Evolutionary conservation across 177 flowering plant genomes (phyloP), one percentile per base, ranked within the genome.

Genomic region (Vitis hybrid): DNA sequence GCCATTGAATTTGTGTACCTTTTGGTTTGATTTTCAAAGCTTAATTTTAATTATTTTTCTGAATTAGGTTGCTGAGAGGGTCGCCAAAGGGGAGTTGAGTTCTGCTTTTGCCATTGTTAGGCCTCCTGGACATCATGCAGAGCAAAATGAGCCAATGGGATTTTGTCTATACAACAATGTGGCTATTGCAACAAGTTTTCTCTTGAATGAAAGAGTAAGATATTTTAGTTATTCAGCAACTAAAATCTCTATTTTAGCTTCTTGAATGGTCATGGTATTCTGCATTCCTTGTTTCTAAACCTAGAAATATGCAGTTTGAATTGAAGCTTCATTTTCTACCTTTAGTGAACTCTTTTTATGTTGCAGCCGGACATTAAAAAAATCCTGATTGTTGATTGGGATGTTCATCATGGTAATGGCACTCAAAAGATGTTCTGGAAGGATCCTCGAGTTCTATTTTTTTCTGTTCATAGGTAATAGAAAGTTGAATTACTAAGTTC

Each of bases 121-220:
- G 75, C 99, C 99, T 78, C 99, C 98, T 11, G 99, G 98, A 56
- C 98, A 96, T 80, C 99, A 96, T 84, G 97, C 98, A 49, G 98
- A 96, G 72, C 74, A 76, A 55, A 66, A 82, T 78, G 88, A 91
- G 78, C 90, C 99, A 56, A 96, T 94, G 98, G 99, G 98, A 10
- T 94, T 93, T 83, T 96, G 98, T 66, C 80, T 96, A 10, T 94
- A 72, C 81, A 96, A 94, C 79, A 96, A 96, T 78, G 96, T 96
- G 59, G 99, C 93, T 35, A 62, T 92, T 70, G 96, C 98, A 14
- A 79, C 98, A 56, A 86, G 82, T 73, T 88, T 62, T 80, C 84
- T 96, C 5, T 74, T 96, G 69, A 81, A 94, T 76, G 85, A 87
- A 81, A 91, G 80, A 78, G 98, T 94, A 74, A 86, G 90, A 50